Conservation (phyloP, 306 rosid genomes). For the Sphenostylis stenocarpa region DNA sequence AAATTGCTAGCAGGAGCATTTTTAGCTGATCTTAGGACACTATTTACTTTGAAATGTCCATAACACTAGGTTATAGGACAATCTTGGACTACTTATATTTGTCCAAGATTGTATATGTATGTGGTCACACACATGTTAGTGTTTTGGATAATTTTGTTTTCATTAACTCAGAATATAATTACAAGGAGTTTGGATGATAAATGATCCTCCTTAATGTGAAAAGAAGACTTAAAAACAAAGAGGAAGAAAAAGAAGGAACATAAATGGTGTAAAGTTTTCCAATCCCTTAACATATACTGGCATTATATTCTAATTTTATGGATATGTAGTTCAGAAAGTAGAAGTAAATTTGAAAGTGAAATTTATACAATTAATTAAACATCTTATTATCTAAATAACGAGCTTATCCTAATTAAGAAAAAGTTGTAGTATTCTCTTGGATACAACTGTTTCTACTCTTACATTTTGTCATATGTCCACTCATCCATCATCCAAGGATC, state of each 20-base stretch:
- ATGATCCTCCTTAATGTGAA: neutral
- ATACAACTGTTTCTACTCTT: constrained; percentile 1
- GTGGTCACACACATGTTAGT: neutral
- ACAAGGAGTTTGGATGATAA: constrained; percentile 16
- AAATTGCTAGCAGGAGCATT: constrained; percentile 11
- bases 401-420: neutral
- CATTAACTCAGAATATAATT: neutral
- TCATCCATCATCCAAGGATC: neutral
- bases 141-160: neutral
- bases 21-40: neutral
- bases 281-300: neutral
- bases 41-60: neutral
- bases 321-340: neutral
- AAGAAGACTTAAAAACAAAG: too few relatives aligned
- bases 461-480: constrained; percentile 5
- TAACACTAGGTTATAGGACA: neutral
- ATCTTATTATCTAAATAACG: neutral
- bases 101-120: neutral
- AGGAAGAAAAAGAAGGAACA: neutral
- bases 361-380: neutral
- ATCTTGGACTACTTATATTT: too few relatives aligned
- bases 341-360: neutral
- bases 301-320: constrained; percentile 11
- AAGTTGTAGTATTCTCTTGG: neutral
- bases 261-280: neutral